Evolutionary conservation across 2,329 filamentous ascomycete species (phyloP).

Genomic region (Xylariaceae sp.): DNA sequence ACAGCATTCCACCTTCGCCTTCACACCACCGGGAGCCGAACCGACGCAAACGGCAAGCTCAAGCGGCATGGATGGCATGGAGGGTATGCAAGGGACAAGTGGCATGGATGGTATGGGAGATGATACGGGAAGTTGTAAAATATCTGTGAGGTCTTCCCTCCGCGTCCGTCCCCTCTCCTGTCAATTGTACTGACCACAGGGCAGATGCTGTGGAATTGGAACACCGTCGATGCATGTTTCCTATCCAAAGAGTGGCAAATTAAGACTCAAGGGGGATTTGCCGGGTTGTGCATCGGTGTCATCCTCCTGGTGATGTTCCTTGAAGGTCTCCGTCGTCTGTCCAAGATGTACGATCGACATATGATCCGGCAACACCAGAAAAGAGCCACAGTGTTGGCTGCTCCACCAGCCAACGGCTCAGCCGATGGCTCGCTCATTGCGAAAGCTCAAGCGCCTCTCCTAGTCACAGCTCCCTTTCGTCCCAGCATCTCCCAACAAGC

Average conservation of each 20-base stretch:
- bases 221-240: slow-evolving; percentile 71
- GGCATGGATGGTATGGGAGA: slow-evolving; percentile 8
- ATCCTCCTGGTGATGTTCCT: slow-evolving; percentile 69
- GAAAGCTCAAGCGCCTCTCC: slow-evolving; percentile 7
- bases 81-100: neutral
- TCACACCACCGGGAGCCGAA: slow-evolving; percentile 1
- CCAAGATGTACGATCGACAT: slow-evolving; percentile 68
- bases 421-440: slow-evolving; percentile 23
- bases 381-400: slow-evolving; percentile 22
- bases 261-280: slow-evolving; percentile 66
- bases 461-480: slow-evolving; percentile 35
- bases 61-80: neutral
- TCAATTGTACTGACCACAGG: neutral
- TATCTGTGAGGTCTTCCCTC: slow-evolving; percentile 20
- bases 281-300: slow-evolving; percentile 74
- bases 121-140: slow-evolving; percentile 15
- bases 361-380: slow-evolving; percentile 45
- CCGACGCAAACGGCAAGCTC: slow-evolving; percentile 7
- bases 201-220: slow-evolving; percentile 80
- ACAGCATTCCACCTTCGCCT: slow-evolving; percentile 5
- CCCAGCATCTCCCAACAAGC: slow-evolving; percentile 64
- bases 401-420: slow-evolving; percentile 11
- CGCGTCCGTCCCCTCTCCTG: neutral
- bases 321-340: slow-evolving; percentile 66
- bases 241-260: slow-evolving; percentile 69